Conservation (phyloP, 257 asterid genomes). For the Sherardia arvensis region DNA sequence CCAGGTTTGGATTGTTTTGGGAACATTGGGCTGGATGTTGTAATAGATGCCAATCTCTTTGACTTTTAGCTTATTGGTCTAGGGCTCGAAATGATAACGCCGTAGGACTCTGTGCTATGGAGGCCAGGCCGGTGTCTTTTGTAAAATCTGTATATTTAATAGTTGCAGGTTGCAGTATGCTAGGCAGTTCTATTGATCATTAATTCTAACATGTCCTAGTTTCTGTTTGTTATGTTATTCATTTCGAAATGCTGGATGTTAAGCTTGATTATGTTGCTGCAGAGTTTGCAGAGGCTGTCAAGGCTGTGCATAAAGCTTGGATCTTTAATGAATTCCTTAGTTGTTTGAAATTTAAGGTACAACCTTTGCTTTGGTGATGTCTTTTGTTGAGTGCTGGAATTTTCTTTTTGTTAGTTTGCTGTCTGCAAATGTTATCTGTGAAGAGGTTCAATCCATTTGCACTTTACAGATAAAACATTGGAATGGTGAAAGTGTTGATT, state of each 20-base stretch:
- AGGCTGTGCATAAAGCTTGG: neutral
- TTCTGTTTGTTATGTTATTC: neutral
- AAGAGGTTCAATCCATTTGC: too few species aligned
- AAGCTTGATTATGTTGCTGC: neutral
- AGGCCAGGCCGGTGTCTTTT: conserved; percentile 3
- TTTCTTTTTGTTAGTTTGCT: too few species aligned
- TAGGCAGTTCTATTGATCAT: neutral
- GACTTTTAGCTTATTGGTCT: conserved; percentile 17
- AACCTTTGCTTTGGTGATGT: neutral
- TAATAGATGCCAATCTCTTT: conserved; percentile 26
- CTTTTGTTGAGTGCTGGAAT: neutral
- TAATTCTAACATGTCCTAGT: neutral
- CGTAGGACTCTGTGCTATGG: neutral
- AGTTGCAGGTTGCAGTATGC: neutral
- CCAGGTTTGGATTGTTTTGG: conserved; percentile 24
- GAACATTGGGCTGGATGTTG: conserved; percentile 29
- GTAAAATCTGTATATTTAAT: conserved; percentile 4
- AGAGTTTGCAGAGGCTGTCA: neutral
- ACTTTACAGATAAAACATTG: too few species aligned
- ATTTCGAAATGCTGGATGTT: neutral
- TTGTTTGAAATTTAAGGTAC: neutral
- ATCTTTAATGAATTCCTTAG: neutral
- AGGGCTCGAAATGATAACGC: neutral
- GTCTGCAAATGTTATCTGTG: too few species aligned
- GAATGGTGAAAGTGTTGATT: too few species aligned